phyloP scores from a whole-genome alignment of 495 filamentous ascomycete species.

The Tuber melanosporum region DNA sequence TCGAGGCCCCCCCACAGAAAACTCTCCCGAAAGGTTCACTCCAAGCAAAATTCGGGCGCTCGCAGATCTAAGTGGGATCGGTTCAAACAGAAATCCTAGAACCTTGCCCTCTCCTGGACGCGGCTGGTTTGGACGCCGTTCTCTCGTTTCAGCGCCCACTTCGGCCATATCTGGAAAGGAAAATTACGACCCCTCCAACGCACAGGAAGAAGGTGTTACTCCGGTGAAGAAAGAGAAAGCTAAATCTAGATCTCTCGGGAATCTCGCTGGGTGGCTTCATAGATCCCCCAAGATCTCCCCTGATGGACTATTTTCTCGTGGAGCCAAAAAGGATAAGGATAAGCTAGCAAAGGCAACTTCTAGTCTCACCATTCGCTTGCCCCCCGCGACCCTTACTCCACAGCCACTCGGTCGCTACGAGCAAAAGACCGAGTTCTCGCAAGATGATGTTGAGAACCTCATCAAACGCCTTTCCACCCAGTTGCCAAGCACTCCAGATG shows the following conservation, averaged over 20 bases:
- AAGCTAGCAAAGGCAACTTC: background rate
- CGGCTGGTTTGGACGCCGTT: constrained; percentile 24
- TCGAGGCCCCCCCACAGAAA: background rate
- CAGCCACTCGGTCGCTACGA: background rate
- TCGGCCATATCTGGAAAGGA: constrained; percentile 16
- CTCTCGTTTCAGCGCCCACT: background rate
- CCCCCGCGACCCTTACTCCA: background rate
- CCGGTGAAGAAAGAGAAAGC: background rate
- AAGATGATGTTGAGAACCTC: constrained; percentile 24
- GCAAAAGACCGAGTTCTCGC: constrained; percentile 16
- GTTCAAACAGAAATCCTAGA: constrained; percentile 19
- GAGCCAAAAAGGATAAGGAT: constrained; percentile 9
- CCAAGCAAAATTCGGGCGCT: background rate
- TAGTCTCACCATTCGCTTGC: background rate
- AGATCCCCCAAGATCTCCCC: constrained; percentile 8
- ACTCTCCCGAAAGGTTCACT: background rate
- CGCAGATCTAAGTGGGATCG: constrained; percentile 26
- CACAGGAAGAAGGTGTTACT: background rate
- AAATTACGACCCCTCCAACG: constrained; percentile 10
- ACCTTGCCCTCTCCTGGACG: constrained; percentile 9
- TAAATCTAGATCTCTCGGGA: constrained; percentile 18
- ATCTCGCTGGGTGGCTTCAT: constrained; percentile 16
- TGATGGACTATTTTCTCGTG: background rate
- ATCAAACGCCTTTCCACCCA: constrained; percentile 27
- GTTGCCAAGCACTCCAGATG: constrained; percentile 12